Evolutionary conservation across 2,329 filamentous ascomycete species (phyloP).

Genomic region (Fusarium floridanum): DNA sequence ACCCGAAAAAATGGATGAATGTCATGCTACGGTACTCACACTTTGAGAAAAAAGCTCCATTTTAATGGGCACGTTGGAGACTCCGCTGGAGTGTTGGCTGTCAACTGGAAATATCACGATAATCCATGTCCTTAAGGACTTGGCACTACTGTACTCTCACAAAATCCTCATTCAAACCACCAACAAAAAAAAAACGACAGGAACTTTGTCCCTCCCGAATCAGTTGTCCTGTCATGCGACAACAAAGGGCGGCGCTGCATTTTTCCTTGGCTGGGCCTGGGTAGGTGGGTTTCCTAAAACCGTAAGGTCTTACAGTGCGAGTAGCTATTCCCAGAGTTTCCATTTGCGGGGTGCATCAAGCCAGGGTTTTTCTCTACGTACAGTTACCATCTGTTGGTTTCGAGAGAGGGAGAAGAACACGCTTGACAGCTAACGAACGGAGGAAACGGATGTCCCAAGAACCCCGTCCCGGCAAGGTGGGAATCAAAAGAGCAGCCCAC

Average conservation of each 20-base stretch:
- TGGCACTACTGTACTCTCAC: neutral
- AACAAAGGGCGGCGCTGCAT: neutral
- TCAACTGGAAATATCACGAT: neutral
- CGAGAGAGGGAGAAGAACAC: neutral
- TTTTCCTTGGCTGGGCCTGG: neutral
- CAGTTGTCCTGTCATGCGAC: slow-evolving; percentile 4
- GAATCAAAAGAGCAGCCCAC: neutral
- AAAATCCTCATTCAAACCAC: neutral
- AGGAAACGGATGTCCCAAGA: neutral
- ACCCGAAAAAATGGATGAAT: slow-evolving; percentile 17
- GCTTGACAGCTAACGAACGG: neutral
- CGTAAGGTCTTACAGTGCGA: neutral
- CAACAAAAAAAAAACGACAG: neutral
- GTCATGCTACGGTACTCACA: neutral
- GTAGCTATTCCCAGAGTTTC: too few relatives aligned
- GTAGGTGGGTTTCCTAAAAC: neutral
- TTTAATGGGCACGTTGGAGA: neutral
- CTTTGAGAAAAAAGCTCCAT: neutral
- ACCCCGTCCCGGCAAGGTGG: neutral
- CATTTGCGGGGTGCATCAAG: neutral
- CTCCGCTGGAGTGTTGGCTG: neutral
- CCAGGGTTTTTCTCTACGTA: neutral
- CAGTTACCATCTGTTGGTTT: neutral
- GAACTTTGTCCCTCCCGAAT: neutral
- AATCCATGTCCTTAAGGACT: neutral